Evolutionary conservation across 2,329 filamentous ascomycete species (phyloP), one percentile per base, ranked within the genome.

Genomic region (Cadophora luteo-olivacea): DNA sequence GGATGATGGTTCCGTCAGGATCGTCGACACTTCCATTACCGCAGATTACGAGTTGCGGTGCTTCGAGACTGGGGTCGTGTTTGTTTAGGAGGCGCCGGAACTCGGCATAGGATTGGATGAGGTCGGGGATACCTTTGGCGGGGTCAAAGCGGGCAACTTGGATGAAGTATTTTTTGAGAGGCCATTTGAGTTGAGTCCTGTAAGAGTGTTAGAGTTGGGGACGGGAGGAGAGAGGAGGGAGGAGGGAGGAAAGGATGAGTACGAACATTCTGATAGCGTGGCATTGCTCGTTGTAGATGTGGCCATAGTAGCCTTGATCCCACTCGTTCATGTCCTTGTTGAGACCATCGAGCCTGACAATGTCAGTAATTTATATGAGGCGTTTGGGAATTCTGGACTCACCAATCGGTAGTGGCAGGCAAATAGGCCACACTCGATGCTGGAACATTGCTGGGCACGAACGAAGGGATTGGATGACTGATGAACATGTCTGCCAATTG

Each of bases 101-200:
- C 75, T 91, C 88, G 51, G 89, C 90, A 71, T 94, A 96, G 0
- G 91, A 86, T 70, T 91, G 88, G 67, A 96, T 86, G 8, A 94
- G 91, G 63, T 92, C 91, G 0, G 90, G 88, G 52, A 95, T 93
- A 9, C 92, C 92, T 80, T 95, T 96, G 58, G 92, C 89, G 0
- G 92, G 92, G 73, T 96, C 92, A 77, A 96, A 96, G 24, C 92
- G 90, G 1, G 92, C 91, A 32, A 95, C 87, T 77, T 96, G 92
- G 6, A 91, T 85, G 73, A 96, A 92, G 78, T 94, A 96, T 76
- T 89, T 86, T 72, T 90, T 85, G 12, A 82, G 80, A 3, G 89
- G 87, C 79, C 84, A 89, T 55, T 82, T 80, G 33, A 91, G 80
- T 73, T 84, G 81, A n/a, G 85, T 83, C 81, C 79, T 79, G 61